Evolutionary conservation across 441 rosid species (phyloP), one percentile per base, ranked within the genome.

Genomic region (Kokia cookei): DNA sequence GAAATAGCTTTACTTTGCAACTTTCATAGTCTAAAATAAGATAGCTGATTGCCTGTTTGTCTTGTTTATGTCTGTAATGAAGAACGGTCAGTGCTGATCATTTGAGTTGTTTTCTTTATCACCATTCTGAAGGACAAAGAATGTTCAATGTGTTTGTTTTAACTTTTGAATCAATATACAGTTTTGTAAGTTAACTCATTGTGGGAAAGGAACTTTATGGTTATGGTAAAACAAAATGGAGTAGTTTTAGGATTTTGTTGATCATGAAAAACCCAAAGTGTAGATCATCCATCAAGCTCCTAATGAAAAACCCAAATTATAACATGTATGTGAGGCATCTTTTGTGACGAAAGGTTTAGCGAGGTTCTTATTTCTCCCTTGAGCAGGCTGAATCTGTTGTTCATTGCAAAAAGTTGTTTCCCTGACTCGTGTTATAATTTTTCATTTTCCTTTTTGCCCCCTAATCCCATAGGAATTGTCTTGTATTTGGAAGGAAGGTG

Each of bases 401-500:
- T 26, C 47, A 32, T 32, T 27, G 43, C 26, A 8, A 40, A 62
- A 11, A 4, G 0, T 2, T 42, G 53, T 19, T 17, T 11, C 1
- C 9, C n/a, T 0, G 32, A 53, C 61, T 51, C 10, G 12, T 51
- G 63, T 22, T 69, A 11, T 32, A 48, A 2, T 27, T 15, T 3
- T 58, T 17, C n/a, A 4, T 3, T 32, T 0, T 9, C n/a, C 8
- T 48, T 26, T 3, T 14, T 17, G 4, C 58, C 58, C 24, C 40
- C 9, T 7, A 59, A 71, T 71, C 55, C 53, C 24, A 14, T 42
- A 42, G 37, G 43, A 37, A 42, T 42, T 13, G 8, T 26, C 55
- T 32, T 71, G 35, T 48, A 55, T 71, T 47, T 47, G 68, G 75
- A 43, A 12, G 68, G 67, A 43, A 35, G 75, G 15, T 72, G 57